Percentiles rank a stretch among this genome's conserved stretches.
Conservation (phyloP, 1,139 yeast species). For the Protomyces inouyei region DNA sequence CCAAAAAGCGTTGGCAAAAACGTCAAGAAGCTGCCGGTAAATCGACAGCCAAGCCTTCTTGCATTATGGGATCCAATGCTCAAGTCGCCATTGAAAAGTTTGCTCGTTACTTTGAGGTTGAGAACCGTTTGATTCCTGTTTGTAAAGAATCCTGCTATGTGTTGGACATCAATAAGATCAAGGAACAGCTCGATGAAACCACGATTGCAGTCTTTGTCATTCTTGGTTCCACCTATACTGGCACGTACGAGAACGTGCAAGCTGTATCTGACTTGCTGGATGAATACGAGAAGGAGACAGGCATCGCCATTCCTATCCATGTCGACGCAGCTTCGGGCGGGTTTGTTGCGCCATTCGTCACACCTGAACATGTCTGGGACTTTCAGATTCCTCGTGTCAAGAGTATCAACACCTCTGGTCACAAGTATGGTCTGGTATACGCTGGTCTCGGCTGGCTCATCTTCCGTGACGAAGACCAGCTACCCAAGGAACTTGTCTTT, state of each 20-base stretch:
- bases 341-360: conserved; percentile 42
- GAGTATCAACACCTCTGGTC: conserved; percentile 85
- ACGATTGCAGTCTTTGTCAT: conserved; percentile 89
- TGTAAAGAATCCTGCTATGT: conserved; percentile 54
- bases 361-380: conserved; percentile 47
- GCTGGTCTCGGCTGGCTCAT: conserved; percentile 93
- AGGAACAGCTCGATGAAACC: conserved; percentile 72
- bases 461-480: conserved; percentile 61
- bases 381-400: conserved; percentile 70
- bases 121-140: conserved; percentile 69
- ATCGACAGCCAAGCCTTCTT: conserved; percentile 65
- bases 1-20: conserved; percentile 84
- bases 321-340: conserved; percentile 95
- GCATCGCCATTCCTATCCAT: conserved; percentile 70
- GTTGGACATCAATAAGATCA: conserved; percentile 56
- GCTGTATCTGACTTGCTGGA: conserved; percentile 58
- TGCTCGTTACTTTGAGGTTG: conserved; percentile 90
- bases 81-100: conserved; percentile 88
- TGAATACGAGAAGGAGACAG: conserved; percentile 62
- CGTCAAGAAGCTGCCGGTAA: conserved; percentile 57
- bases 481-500: conserved; percentile 70
- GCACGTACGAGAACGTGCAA: conserved; percentile 77
- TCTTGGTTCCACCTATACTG: conserved; percentile 87
- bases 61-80: conserved; percentile 90
- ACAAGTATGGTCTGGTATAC: conserved; percentile 71